Conservation (phyloP, 148 eudicot species). For the Persicaria tinctoria region DNA sequence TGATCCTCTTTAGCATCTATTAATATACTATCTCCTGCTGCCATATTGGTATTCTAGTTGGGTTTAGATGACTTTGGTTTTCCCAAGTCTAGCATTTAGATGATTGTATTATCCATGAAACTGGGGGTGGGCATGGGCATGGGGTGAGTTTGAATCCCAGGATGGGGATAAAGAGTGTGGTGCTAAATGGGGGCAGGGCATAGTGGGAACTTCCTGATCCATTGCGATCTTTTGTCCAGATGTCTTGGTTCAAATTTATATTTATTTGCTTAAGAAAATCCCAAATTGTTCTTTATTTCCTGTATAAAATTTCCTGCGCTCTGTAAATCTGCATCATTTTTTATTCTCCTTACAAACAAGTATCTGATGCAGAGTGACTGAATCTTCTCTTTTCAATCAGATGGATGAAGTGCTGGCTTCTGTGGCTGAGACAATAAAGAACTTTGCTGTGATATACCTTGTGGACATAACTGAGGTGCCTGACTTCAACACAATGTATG, state of each 20-base stretch:
- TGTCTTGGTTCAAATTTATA: too few relatives aligned
- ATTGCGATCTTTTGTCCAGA: too few relatives aligned
- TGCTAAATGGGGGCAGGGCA: too few relatives aligned
- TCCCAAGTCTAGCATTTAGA: too few relatives aligned
- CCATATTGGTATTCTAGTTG: too few relatives aligned
- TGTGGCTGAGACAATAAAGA: constrained; percentile 13
- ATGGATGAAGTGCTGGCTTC: constrained; percentile 16
- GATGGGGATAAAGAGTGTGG: too few relatives aligned
- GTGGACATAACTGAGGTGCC: constrained; percentile 17
- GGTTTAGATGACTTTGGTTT: too few relatives aligned
- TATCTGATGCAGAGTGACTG: neutral
- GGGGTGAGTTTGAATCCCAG: too few relatives aligned
- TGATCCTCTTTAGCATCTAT: neutral
- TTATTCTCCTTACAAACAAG: neutral
- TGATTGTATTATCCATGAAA: too few relatives aligned
- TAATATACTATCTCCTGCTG: neutral
- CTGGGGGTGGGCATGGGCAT: too few relatives aligned
- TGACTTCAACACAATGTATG: constrained; percentile 12
- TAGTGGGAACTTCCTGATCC: too few relatives aligned
- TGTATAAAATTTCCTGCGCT: neutral
- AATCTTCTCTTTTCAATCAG: neutral
- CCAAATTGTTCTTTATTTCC: neutral
- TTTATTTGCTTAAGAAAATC: neutral
- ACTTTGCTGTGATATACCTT: constrained; percentile 15
- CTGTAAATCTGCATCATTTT: neutral